These are phyloP conservation scores for Aspergillus proliferans DNA, from an alignment of 2,329 filamentous ascomycete species.

Conservation along the genomic window DNA sequence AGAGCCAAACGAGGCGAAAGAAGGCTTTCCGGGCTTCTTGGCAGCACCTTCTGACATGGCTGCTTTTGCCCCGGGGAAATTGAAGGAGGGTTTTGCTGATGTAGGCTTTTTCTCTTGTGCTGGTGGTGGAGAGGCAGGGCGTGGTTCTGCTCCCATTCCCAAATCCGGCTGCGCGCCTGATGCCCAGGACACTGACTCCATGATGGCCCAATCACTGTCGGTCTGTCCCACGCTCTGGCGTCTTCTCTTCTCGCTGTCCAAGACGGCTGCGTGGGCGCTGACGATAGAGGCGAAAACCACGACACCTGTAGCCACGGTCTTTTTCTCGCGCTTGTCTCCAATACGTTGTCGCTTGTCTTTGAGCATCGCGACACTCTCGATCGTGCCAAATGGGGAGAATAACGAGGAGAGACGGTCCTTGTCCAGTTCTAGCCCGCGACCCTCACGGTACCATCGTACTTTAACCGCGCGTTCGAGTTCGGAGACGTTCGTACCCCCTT, in stretches of 20 bases:
- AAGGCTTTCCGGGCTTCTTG: slow-evolving; percentile 30
- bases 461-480: slow-evolving; percentile 55
- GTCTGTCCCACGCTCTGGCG: slow-evolving; percentile 16
- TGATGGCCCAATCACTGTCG: slow-evolving; percentile 41
- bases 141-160: slow-evolving; percentile 7
- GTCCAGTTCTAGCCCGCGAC: slow-evolving; percentile 40
- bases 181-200: slow-evolving; percentile 53
- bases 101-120: slow-evolving; percentile 7
- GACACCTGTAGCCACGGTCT: slow-evolving; percentile 47
- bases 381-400: slow-evolving; percentile 51
- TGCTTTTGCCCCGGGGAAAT: slow-evolving; percentile 29
- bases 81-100: slow-evolving; percentile 24
- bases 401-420: slow-evolving; percentile 41
- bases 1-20: slow-evolving; percentile 38
- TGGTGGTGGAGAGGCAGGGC: slow-evolving; percentile 14
- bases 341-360: slow-evolving; percentile 52
- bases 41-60: slow-evolving; percentile 10
- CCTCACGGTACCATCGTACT: slow-evolving; percentile 50
- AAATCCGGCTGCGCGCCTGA: slow-evolving; percentile 48
- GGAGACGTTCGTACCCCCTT: slow-evolving; percentile 38
- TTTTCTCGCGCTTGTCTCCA: slow-evolving; percentile 47
- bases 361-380: slow-evolving; percentile 50
- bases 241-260: slow-evolving; percentile 41
- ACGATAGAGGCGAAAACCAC: slow-evolving; percentile 54
- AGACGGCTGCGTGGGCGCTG: slow-evolving; percentile 51